Evolutionary conservation across 2,329 filamentous ascomycete species (phyloP), one percentile per base, ranked within the genome.

Genomic region (Chaetomiaceae sp.): DNA sequence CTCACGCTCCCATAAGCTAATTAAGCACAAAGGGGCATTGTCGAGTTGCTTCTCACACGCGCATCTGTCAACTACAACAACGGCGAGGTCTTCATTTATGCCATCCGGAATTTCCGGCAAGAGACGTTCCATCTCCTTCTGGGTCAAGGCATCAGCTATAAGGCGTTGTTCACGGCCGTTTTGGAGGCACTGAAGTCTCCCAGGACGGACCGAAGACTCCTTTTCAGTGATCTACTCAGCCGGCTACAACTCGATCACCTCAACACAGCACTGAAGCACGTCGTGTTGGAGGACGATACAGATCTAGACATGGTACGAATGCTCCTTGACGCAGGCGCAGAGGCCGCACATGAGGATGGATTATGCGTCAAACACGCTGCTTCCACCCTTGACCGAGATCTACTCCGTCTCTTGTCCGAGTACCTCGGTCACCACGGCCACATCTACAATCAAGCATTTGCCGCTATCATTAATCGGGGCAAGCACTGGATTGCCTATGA

Each of bases 31-130:
- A 61, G 57, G 14, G 23, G 16, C 6, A 33, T 65, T 5, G 55
- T 62, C 11, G 46, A 61, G 34, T 32, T 62, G 1, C 58, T 65
- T 4, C 51, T 65, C 9, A 58, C 54, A 2, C 50, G 56, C 6
- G 59, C 58, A 9, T 61, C 59, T 1, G 61, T 64, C 9, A 63
- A 65, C 36, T 60, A 62, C 52, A 64, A 64, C 50, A 58, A 60
- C 23, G 63, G 63, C 2, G 61, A 65, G 25, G 60, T 58, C n/a
- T 63, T 64, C 30, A 51, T 60, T 4, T 56, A 58, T 23, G 60
- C 62, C n/a, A 58, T 64, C 25, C 56, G 59, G 1, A 62, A 58
- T 23, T 58, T 59, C 38, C 58, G 56, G 4, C 41, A 45, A 5
- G 59, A 62, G 5, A 52, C 54, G 4, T 59, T 65, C 18, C 58